Percentiles rank a stretch among this genome's conserved stretches.
Conservation (phyloP, 2,329 filamentous ascomycete genomes). For the Acephala macrosclerotiorum region DNA sequence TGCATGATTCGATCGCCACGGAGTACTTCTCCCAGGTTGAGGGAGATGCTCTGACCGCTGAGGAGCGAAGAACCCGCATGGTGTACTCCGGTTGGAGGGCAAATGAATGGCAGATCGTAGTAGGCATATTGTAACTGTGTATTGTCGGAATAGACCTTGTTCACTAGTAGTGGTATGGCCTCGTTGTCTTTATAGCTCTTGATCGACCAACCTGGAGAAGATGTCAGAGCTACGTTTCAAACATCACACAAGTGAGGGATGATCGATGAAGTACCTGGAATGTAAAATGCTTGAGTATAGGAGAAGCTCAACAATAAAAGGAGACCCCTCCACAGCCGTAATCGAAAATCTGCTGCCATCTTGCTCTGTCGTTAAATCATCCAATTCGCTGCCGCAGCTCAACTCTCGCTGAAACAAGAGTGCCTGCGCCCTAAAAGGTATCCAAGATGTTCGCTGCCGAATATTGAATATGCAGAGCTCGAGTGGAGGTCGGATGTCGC, state of each 20-base stretch:
- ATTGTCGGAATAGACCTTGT: slow-evolving; percentile 90
- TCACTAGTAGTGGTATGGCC: slow-evolving; percentile 83
- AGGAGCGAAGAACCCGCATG: slow-evolving; percentile 72
- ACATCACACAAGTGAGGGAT: not conserved
- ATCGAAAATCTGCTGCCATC: slow-evolving; percentile 37
- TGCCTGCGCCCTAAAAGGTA: slow-evolving; percentile 1
- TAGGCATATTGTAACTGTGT: slow-evolving; percentile 93
- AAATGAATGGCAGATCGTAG: slow-evolving; percentile 87
- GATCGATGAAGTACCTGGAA: slow-evolving; percentile 69
- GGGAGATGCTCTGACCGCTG: slow-evolving; percentile 77
- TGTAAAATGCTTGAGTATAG: slow-evolving; percentile 76
- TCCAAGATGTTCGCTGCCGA: slow-evolving; percentile 5
- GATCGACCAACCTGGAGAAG: slow-evolving; percentile 76
- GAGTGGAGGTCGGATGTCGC: not conserved
- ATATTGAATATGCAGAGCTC: not conserved
- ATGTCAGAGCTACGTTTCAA: slow-evolving; percentile 13
- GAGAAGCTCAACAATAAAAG: slow-evolving; percentile 55
- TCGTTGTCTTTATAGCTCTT: slow-evolving; percentile 80
- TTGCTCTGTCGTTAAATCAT: slow-evolving; percentile 29
- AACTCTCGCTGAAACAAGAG: not conserved
- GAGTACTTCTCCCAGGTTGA: slow-evolving; percentile 88
- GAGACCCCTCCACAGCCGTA: slow-evolving; percentile 52
- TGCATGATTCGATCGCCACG: slow-evolving; percentile 85
- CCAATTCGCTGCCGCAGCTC: slow-evolving; percentile 17
- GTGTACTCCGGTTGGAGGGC: slow-evolving; percentile 74